Evolutionary conservation across 306 rosid species (phyloP), one percentile per base, ranked within the genome.

Genomic region (Lupinus albus): DNA sequence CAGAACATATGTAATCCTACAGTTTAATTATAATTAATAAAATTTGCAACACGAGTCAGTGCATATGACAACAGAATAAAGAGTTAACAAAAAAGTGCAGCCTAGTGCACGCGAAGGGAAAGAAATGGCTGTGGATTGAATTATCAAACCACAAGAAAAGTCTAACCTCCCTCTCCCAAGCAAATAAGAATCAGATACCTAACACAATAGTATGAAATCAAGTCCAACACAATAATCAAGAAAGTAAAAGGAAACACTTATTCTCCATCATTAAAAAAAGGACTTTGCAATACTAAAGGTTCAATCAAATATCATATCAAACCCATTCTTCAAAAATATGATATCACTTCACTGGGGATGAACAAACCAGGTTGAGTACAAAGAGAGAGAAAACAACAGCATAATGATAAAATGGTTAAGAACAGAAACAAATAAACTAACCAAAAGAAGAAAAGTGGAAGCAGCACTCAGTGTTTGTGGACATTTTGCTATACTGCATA

Each of bases 131-230:
- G 54, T 49, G 55, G 30, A 21, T 4, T 46, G 46, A 69, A 56
- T 36, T 54, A 41, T 7, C 9, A 70, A 74, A 47, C 51, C 16
- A 54, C 59, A 47, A 61, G 54, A 62, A 52, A 25, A 64, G 13
- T 76, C 48, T 57, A 65, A 73, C 59, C 56, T 60, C 36, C 13
- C 21, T 64, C 51, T 60, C 36, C 11, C 32, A 33, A 18, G 68
- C 28, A 69, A 54, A 69, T 64, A n/a, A 64, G 75, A 79, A 79
- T 28, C 70, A 49, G 72, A 63, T 49, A 46, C 66, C 65, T 56
- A 41, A 53, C 51, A 75, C 54, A 70, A 63, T 3, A 46, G 67
- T 44, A 74, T 54, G 4, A 25, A 25, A 25, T 25, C 28, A 25
- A 25, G 4, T 25, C 30, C 30, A 25, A 2, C 30, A 25, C 30